Evolutionary conservation across 139 green algal species (phyloP).

Genomic region (Gonium pectorale): DNA sequence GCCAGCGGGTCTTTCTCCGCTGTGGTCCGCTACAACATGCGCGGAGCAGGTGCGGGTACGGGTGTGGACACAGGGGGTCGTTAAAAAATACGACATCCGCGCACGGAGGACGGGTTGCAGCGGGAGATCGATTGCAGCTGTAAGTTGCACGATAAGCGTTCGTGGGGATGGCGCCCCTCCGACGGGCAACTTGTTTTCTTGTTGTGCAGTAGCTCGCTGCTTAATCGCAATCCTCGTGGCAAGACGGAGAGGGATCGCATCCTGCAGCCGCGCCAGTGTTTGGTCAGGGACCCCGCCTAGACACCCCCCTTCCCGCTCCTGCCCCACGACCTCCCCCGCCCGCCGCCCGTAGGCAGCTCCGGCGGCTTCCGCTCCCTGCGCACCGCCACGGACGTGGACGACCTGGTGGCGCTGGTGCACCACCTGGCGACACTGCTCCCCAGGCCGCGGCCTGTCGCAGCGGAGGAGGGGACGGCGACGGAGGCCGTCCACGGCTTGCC

Average conservation of each 20-base stretch:
- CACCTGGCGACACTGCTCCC: neutral
- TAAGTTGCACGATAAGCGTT: too few relatives aligned
- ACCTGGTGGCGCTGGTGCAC: conserved; percentile 13
- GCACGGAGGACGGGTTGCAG: too few relatives aligned
- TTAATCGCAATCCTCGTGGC: neutral
- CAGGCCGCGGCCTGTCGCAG: neutral
- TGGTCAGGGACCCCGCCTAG: too few relatives aligned
- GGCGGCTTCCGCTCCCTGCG: neutral
- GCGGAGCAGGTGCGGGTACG: neutral
- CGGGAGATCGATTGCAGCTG: too few relatives aligned
- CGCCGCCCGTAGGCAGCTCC: neutral
- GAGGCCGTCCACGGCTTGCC: neutral
- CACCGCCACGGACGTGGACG: neutral
- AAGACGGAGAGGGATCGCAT: too few relatives aligned
- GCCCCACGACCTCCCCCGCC: too few relatives aligned
- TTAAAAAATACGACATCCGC: neutral
- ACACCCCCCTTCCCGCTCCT: neutral
- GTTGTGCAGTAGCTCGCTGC: too few relatives aligned
- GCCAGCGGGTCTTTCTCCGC: neutral
- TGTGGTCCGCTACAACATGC: conserved; percentile 43
- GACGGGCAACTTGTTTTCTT: too few relatives aligned
- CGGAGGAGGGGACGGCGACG: neutral
- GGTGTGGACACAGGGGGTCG: neutral
- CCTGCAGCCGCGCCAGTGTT: too few relatives aligned
- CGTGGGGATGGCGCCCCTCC: too few relatives aligned